Evolutionary conservation across 768 basidiomycete species (phyloP).

Genomic region (Tricholoma sp.): DNA sequence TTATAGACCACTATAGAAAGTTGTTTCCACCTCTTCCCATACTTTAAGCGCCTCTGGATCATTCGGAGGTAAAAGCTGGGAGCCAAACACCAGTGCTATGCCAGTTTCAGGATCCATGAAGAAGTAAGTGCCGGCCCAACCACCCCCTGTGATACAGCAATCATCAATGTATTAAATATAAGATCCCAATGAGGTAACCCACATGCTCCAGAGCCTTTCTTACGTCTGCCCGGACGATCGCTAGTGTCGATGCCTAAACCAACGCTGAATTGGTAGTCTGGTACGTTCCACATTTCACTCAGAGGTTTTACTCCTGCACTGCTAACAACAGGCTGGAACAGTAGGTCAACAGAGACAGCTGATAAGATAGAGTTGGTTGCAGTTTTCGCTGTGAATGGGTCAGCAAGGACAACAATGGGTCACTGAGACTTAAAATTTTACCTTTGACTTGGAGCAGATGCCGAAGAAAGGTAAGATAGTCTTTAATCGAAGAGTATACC

Average conservation of each 20-base stretch:
- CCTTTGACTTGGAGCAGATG: slow-evolving; percentile 10
- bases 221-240: slow-evolving; percentile 23
- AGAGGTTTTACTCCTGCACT: not conserved
- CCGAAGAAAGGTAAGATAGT: slow-evolving; percentile 12
- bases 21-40: too few relatives aligned
- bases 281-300: slow-evolving; percentile 1
- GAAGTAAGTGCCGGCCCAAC: slow-evolving; percentile 30
- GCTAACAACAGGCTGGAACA: slow-evolving; percentile 12
- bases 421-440: not conserved
- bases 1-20: too few relatives aligned
- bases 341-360: slow-evolving; percentile 3
- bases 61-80: slow-evolving; percentile 24
- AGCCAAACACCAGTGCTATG: slow-evolving; percentile 29
- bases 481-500: slow-evolving; percentile 12
- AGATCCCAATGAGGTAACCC: slow-evolving; percentile 4
- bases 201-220: slow-evolving; percentile 28
- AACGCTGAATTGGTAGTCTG: slow-evolving; percentile 23
- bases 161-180: not conserved
- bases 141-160: slow-evolving; percentile 18
- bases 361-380: slow-evolving; percentile 9
- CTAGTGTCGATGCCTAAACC: slow-evolving; percentile 21
- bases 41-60: slow-evolving; percentile 15
- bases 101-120: slow-evolving; percentile 29
- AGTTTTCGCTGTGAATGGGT: slow-evolving; percentile 5
- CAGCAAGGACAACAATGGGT: not conserved